Evolutionary conservation across 148 eudicot genomes (phyloP).

Genomic region (Heliamphora exappendiculata): DNA sequence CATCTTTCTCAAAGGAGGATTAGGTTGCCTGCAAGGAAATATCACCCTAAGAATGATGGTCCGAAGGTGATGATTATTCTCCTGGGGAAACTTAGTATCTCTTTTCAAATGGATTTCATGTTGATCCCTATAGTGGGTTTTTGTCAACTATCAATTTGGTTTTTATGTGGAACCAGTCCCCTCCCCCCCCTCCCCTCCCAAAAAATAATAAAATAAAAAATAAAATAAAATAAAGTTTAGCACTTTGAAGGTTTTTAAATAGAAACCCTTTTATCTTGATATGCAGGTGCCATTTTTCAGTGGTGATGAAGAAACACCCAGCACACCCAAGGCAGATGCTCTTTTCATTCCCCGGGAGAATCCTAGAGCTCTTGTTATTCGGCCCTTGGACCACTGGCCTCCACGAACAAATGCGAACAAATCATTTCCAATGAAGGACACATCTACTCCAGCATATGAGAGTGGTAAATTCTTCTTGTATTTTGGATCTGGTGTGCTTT

Average conservation of each 20-base stretch:
- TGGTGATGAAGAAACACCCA: slow-evolving; percentile 75
- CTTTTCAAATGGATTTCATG: background rate
- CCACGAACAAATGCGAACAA: slow-evolving; percentile 36
- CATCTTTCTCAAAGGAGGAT: slow-evolving; percentile 85
- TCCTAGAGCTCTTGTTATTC: slow-evolving; percentile 86
- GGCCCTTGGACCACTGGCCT: slow-evolving; percentile 73
- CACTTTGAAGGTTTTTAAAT: background rate
- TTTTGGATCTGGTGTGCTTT: slow-evolving; percentile 7
- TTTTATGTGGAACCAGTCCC: background rate
- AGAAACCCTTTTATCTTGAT: slow-evolving; percentile 2
- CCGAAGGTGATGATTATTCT: slow-evolving; percentile 41
- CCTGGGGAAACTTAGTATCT: background rate
- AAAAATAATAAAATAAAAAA: too few species aligned
- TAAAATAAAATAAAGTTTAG: background rate
- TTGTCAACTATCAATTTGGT: background rate
- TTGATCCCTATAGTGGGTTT: background rate
- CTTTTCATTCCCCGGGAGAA: slow-evolving; percentile 88
- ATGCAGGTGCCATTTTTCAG: slow-evolving; percentile 74
- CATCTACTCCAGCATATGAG: slow-evolving; percentile 30
- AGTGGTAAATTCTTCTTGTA: slow-evolving; percentile 44
- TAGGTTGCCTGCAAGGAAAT: slow-evolving; percentile 87
- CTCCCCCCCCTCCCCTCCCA: too few species aligned
- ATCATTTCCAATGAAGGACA: slow-evolving; percentile 36
- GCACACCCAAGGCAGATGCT: slow-evolving; percentile 89
- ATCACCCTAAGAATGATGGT: slow-evolving; percentile 73